Base-by-base conservation (phyloP, 208 protist species). In the Crithidia expoeki region DNA sequence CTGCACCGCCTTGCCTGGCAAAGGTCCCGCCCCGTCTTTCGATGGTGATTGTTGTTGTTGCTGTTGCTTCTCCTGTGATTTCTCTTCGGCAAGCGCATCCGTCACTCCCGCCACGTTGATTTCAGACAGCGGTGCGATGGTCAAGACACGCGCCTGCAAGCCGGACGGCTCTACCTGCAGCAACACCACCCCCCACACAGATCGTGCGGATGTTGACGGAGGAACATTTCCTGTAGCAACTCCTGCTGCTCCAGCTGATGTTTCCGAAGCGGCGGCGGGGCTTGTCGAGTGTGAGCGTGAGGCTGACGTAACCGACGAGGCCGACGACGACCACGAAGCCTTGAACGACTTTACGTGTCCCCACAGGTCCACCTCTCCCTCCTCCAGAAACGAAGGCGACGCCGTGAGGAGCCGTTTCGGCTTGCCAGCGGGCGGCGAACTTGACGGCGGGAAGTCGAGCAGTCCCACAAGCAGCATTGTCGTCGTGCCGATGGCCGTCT, bases 381-480 rank as follows among this genome's bases (percentile, higher is more conserved):
- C 65, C 49, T 69, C 60, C 16, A 57, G 36, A 53, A 65, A 52
- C 16, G 66, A 74, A 12, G 36, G 40, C 1, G 36, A 64, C 16
- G 50, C 56, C 27, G 44, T 38, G 27, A 58, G 40, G 6, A 55
- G 33, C 40, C 36, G 58, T 33, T n/a, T 40, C 34, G 59, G 60
- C 32, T 32, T 44, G 33, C 33, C 33, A 4, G 47, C 34, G 28
- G 58, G 59, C 19, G 47, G 67, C 32, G 21, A 40, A 21, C 57
- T 52, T 33, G 52, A 33, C 6, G 36, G 42, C 7, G 69, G 68
- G 12, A 40, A 74, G 21, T 58, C 68, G 7, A 88, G 67, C 46
- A 91, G 55, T 5, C 82, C 88, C 4, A 81, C 73, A 4, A 94
- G 52, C 21, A 94, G 32, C 33, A 68, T 64, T 44, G 62, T 65